Conservation (phyloP, 2,329 filamentous ascomycete genomes). For the Penicillium sp. region DNA sequence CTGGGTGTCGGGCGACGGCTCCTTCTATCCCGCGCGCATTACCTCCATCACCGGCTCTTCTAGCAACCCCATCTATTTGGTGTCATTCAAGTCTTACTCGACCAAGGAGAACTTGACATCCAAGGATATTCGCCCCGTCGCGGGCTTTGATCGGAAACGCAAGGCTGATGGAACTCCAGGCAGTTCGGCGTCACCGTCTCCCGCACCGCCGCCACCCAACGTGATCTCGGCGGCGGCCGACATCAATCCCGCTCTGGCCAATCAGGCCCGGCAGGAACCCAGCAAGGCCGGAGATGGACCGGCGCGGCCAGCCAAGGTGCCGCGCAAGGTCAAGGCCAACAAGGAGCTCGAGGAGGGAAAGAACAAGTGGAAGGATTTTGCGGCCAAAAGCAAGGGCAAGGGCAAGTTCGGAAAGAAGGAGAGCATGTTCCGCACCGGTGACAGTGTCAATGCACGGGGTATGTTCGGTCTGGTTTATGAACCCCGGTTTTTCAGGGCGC, state of each 20-base stretch:
- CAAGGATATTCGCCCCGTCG: slow-evolving; percentile 78
- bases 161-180: slow-evolving; percentile 77
- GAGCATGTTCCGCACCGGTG: slow-evolving; percentile 94
- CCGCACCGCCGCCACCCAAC: slow-evolving; percentile 45
- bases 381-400: slow-evolving; percentile 70
- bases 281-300: slow-evolving; percentile 62
- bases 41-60: slow-evolving; percentile 90
- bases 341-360: slow-evolving; percentile 89
- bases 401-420: slow-evolving; percentile 74
- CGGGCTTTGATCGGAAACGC: slow-evolving; percentile 68
- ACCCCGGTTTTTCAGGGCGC: slow-evolving; percentile 11
- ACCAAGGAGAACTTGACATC: slow-evolving; percentile 77
- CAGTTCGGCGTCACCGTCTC: slow-evolving; percentile 45
- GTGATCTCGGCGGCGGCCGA: slow-evolving; percentile 67
- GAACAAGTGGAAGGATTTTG: slow-evolving; percentile 93
- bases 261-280: slow-evolving; percentile 62
- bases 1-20: slow-evolving; percentile 84
- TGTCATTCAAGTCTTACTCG: slow-evolving; percentile 87
- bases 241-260: slow-evolving; percentile 64
- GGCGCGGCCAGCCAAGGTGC: slow-evolving; percentile 63
- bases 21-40: slow-evolving; percentile 89
- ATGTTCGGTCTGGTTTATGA: slow-evolving; percentile 18
- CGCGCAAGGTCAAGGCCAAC: slow-evolving; percentile 79
- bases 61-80: slow-evolving; percentile 86
- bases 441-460: slow-evolving; percentile 85